phyloP scores from a whole-genome alignment of 176 grass and related monocot species.

The Oryza glumipatula region DNA sequence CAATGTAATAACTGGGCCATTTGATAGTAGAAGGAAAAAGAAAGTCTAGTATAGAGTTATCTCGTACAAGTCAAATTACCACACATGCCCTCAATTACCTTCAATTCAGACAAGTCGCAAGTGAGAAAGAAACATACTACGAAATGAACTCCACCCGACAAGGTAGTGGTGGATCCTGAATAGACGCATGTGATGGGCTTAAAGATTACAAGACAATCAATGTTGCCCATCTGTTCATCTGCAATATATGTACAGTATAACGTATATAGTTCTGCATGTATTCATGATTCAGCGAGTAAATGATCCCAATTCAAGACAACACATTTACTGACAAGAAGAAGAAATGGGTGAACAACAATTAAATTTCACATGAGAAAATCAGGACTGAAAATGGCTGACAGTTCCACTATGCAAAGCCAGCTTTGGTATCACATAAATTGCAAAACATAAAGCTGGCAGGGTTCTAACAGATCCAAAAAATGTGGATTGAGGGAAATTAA shows the following conservation, averaged over 20 bases:
- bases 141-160: slow-evolving; percentile 8
- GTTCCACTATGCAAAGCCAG: slow-evolving; percentile 30
- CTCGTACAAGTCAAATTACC: not conserved
- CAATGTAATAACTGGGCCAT: not conserved
- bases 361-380: slow-evolving; percentile 19
- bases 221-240: slow-evolving; percentile 32
- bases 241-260: slow-evolving; percentile 26
- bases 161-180: slow-evolving; percentile 10
- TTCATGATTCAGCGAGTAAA: slow-evolving; percentile 49
- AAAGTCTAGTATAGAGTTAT: not conserved
- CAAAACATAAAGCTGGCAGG: not conserved
- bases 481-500: slow-evolving; percentile 18
- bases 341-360: slow-evolving; percentile 29
- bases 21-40: not conserved
- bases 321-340: slow-evolving; percentile 8
- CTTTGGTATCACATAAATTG: slow-evolving; percentile 21
- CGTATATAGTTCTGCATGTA: slow-evolving; percentile 35
- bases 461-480: not conserved
- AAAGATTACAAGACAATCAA: slow-evolving; percentile 38
- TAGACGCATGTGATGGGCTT: slow-evolving; percentile 29
- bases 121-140: not conserved
- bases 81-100: slow-evolving; percentile 17
- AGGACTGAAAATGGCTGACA: slow-evolving; percentile 1
- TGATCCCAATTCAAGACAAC: slow-evolving; percentile 45
- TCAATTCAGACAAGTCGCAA: not conserved